Evolutionary conservation across 345 rosid genomes (phyloP), one percentile per base, ranked within the genome.

Genomic region (Garcia nutans): DNA sequence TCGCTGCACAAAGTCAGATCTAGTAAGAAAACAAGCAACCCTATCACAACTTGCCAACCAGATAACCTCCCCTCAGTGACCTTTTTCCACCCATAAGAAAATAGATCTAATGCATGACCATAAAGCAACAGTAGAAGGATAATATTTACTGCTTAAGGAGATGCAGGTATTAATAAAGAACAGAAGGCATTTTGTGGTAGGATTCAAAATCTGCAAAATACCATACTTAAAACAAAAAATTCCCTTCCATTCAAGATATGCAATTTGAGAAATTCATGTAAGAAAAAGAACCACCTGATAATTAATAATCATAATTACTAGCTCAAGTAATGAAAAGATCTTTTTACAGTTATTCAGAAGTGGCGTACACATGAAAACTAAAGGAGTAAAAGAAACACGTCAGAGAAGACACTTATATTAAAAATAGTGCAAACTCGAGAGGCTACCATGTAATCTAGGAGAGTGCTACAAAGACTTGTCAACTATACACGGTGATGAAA

Each of bases 1-100:
- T 84, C 76, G 86, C 89, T 73, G 88, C 89, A 87, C 83, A 84
- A 87, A 82, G 87, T 91, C 91, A 88, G 82, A 92, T 91, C 98
- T 89, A 92, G 85, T 85, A 94, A 91, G 88, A 86, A 92, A 92
- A 89, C 86, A 87, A 77, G 88, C 76, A 87, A 83, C 70, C 77
- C 83, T 82, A 80, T n/a, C 77, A 73, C 62, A 80, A 78, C 74
- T 67, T 77, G 74, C 77, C 71, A 74, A 72, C 82, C 78, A 56
- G 79, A 71, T 20, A 68, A 72, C 5, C 68, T 82, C 60, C 80
- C 37, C 82, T 50, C 72, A 65, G 61, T 62, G n/a, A 59, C 59
- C 31, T 64, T 74, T 31, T 74, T 71, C 80, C 76, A 57, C 71
- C 50, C 69, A 58, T 73, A 15, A 56, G 74, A 33, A 55, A 44